These are phyloP conservation scores for Oligophagozyma castellii DNA, from an alignment of 1,139 yeast genomes.

Conservation along the genomic window DNA sequence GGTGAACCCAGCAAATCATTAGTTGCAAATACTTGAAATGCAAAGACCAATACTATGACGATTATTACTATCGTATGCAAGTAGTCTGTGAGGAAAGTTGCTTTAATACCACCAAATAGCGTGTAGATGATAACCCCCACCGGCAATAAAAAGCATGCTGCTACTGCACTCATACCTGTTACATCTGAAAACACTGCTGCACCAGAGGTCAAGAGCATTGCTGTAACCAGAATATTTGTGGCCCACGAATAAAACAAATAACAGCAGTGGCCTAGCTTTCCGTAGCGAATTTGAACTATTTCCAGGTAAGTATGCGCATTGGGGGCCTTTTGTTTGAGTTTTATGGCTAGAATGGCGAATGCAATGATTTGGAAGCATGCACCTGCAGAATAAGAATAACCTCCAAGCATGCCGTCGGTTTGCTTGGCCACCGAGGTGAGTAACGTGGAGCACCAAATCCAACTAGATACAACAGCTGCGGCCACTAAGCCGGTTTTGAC, in stretches of 20 bases:
- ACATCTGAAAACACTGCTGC: slow-evolving; percentile 63
- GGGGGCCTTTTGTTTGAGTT: slow-evolving; percentile 59
- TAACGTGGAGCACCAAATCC: slow-evolving; percentile 92
- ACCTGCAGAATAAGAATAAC: slow-evolving; percentile 64
- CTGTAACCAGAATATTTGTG: slow-evolving; percentile 78
- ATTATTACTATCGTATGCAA: slow-evolving; percentile 56
- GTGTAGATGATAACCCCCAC: slow-evolving; percentile 76
- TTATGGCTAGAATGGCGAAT: slow-evolving; percentile 62
- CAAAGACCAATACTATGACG: slow-evolving; percentile 46
- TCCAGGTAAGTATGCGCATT: slow-evolving; percentile 68
- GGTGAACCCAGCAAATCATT: slow-evolving; percentile 60
- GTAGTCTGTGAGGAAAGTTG: slow-evolving; percentile 81
- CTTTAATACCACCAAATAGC: slow-evolving; percentile 78
- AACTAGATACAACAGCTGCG: slow-evolving; percentile 77
- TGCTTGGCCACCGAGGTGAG: slow-evolving; percentile 69
- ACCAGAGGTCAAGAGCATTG: slow-evolving; percentile 79
- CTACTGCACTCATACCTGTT: slow-evolving; percentile 75
- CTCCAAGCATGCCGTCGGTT: slow-evolving; percentile 63
- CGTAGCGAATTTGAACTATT: slow-evolving; percentile 54
- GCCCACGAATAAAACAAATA: slow-evolving; percentile 69
- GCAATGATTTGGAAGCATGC: slow-evolving; percentile 57
- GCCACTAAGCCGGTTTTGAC: slow-evolving; percentile 73
- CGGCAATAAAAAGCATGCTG: slow-evolving; percentile 71
- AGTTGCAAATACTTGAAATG: slow-evolving; percentile 52
- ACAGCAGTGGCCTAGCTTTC: slow-evolving; percentile 52